Percentiles rank a stretch among this genome's conserved stretches.
Evolutionary conservation across 2,329 filamentous ascomycete genomes (phyloP).

Genomic region (Colletotrichum sp.): DNA sequence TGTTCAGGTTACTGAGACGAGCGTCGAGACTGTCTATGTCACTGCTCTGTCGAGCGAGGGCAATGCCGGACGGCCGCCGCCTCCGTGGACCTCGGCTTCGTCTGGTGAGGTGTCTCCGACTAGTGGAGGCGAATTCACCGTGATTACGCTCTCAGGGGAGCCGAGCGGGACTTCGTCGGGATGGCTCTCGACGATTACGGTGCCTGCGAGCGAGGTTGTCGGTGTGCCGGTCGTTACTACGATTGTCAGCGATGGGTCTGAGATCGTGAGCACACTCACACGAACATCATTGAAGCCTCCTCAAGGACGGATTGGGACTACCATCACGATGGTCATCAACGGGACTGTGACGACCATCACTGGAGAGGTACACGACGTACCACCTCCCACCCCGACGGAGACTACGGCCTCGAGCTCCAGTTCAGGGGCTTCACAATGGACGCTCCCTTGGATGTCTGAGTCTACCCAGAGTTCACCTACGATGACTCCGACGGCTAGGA

Average conservation of each 20-base stretch:
- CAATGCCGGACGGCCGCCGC: background rate
- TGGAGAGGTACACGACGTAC: background rate
- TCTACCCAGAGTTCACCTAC: background rate
- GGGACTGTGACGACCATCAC: background rate
- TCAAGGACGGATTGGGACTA: background rate
- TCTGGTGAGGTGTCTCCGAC: background rate
- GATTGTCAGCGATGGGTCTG: background rate
- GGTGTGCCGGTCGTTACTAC: background rate
- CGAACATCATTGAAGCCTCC: background rate
- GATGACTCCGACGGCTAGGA: background rate
- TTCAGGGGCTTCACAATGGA: background rate
- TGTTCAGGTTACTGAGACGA: constrained; percentile 4
- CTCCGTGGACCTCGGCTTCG: background rate
- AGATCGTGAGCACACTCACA: background rate
- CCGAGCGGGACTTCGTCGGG: background rate
- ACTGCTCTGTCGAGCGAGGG: background rate
- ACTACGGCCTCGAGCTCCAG: background rate
- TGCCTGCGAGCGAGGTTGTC: background rate
- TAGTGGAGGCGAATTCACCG: background rate
- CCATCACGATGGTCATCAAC: background rate
- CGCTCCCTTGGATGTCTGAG: background rate
- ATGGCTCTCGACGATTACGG: background rate
- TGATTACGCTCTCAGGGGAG: background rate
- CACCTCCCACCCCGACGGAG: background rate
- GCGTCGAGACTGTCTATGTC: background rate